Evolutionary conservation across 768 basidiomycete genomes (phyloP).

Genomic region (Phylloporus sp.): DNA sequence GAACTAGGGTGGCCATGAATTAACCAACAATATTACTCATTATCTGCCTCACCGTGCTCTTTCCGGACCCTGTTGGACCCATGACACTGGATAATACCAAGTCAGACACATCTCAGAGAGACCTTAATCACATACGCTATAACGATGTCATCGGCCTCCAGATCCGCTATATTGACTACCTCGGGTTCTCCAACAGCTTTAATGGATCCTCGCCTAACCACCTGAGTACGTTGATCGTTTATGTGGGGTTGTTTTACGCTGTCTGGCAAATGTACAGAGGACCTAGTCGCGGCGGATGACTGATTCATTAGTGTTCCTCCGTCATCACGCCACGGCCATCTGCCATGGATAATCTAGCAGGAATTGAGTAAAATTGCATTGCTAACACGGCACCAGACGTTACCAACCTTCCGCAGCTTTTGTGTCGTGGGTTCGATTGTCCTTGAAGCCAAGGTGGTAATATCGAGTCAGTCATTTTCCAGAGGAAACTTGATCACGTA

Average conservation of each 20-base stretch:
- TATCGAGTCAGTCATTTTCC: background rate
- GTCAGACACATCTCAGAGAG: background rate
- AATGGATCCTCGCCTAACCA: background rate
- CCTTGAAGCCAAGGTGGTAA: too few relatives aligned
- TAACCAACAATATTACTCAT: background rate
- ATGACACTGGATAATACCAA: constrained; percentile 7
- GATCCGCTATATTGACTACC: background rate
- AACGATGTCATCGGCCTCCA: background rate
- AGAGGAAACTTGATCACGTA: background rate
- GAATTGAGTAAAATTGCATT: too few relatives aligned
- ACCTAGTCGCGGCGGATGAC: background rate
- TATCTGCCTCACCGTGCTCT: constrained; percentile 9
- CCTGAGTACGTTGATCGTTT: background rate
- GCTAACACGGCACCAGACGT: too few relatives aligned
- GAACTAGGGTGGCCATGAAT: constrained; percentile 4
- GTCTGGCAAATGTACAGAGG: background rate
- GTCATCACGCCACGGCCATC: too few relatives aligned
- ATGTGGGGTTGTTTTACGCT: too few relatives aligned
- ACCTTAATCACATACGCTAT: background rate
- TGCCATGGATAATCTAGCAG: too few relatives aligned
- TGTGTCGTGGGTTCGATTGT: too few relatives aligned
- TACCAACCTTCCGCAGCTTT: too few relatives aligned
- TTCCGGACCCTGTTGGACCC: constrained; percentile 17
- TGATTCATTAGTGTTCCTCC: too few relatives aligned
- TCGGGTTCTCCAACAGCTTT: background rate